Conservation (phyloP, 2,329 filamentous ascomycete genomes). For the Cladosporium phlei region DNA sequence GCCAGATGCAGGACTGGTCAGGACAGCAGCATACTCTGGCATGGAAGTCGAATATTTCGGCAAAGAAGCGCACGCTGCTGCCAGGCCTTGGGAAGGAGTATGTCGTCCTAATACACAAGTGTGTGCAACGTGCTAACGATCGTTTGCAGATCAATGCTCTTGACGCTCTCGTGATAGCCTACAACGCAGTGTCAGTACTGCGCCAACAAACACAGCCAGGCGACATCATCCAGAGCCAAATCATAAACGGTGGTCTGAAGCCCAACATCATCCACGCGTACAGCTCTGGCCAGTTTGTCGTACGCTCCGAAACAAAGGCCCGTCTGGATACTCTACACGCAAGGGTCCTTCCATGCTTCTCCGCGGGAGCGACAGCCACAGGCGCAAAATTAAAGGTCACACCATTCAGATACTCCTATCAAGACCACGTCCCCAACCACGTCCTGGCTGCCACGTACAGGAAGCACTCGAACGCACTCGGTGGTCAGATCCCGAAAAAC, state of each 20-base stretch:
- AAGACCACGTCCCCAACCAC: slow-evolving; percentile 53
- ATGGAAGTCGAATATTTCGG: slow-evolving; percentile 50
- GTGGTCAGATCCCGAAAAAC: slow-evolving; percentile 35
- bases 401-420: slow-evolving; percentile 41
- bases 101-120: not conserved
- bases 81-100: slow-evolving; percentile 30
- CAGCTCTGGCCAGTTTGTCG: slow-evolving; percentile 34
- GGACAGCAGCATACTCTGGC: slow-evolving; percentile 48
- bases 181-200: slow-evolving; percentile 33
- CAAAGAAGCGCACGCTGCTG: slow-evolving; percentile 35
- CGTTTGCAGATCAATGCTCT: slow-evolving; percentile 29
- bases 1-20: slow-evolving; percentile 45
- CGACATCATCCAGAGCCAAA: slow-evolving; percentile 36
- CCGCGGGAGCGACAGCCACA: slow-evolving; percentile 39
- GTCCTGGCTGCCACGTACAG: slow-evolving; percentile 36
- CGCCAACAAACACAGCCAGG: slow-evolving; percentile 38
- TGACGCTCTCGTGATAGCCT: slow-evolving; percentile 31
- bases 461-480: slow-evolving; percentile 30
- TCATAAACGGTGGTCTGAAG: slow-evolving; percentile 26
- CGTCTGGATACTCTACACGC: slow-evolving; percentile 30
- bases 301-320: slow-evolving; percentile 30
- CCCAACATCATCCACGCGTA: slow-evolving; percentile 41
- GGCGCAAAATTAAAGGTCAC: slow-evolving; percentile 37
- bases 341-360: slow-evolving; percentile 40
- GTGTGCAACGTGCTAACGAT: not conserved